Evolutionary conservation across 805 yeast species (phyloP).

Genomic region (Zygoascus bituminiphila): DNA sequence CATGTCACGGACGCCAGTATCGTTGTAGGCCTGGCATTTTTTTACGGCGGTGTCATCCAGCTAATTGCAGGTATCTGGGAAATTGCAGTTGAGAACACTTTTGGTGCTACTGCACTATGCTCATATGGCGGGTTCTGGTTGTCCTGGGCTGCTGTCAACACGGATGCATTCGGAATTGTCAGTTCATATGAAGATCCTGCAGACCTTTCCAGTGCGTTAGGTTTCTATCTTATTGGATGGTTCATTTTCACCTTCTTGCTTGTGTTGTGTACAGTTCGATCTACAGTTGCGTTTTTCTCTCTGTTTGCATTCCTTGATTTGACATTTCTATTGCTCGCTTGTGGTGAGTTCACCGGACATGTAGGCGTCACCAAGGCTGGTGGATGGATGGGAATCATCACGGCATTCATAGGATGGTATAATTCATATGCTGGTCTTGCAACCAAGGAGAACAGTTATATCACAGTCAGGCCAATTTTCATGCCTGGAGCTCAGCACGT

Average conservation of each 20-base stretch:
- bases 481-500: constrained; percentile 36
- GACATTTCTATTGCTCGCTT: constrained; percentile 48
- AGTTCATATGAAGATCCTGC: constrained; percentile 34
- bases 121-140: constrained; percentile 56
- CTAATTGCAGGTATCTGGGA: constrained; percentile 62
- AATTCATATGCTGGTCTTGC: constrained; percentile 66
- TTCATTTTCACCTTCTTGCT: constrained; percentile 49
- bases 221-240: constrained; percentile 56
- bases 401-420: constrained; percentile 58
- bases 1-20: constrained; percentile 46
- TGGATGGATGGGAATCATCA: constrained; percentile 54
- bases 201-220: constrained; percentile 40
- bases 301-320: constrained; percentile 45
- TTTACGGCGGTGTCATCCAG: constrained; percentile 58
- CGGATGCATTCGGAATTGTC: constrained; percentile 44
- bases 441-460: constrained; percentile 53
- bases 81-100: constrained; percentile 53
- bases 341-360: constrained; percentile 45
- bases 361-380: constrained; percentile 41
- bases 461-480: constrained; percentile 41
- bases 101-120: constrained; percentile 46
- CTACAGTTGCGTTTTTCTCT: constrained; percentile 54
- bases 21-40: constrained; percentile 53
- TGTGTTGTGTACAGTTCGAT: constrained; percentile 45
- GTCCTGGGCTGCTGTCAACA: constrained; percentile 48